Conservation (phyloP, 2,329 filamentous ascomycete species). For the Verruconis gallopava region DNA sequence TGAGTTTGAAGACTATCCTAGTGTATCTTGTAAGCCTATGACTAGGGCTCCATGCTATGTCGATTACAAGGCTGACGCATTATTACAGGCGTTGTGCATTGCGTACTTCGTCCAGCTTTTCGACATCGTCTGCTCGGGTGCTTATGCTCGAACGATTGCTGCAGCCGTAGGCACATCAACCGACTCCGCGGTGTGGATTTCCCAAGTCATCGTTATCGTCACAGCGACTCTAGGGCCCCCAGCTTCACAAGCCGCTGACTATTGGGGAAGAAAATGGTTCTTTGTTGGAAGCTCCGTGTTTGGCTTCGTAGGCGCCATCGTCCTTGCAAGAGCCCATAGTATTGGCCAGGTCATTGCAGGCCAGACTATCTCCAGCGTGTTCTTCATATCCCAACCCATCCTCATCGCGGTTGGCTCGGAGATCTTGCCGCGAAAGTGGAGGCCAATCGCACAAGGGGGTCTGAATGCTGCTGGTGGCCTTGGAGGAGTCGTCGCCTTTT, state of each 20-base stretch:
- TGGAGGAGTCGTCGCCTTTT: not conserved
- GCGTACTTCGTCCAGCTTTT: not conserved
- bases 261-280: slow-evolving; percentile 32
- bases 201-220: slow-evolving; percentile 24
- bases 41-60: no score
- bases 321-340: slow-evolving; percentile 24
- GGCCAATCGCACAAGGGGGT: slow-evolving; percentile 13
- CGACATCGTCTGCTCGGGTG: not conserved
- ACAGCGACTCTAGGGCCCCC: slow-evolving; percentile 26
- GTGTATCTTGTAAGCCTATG: not conserved
- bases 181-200: slow-evolving; percentile 22
- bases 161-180: not conserved
- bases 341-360: slow-evolving; percentile 28
- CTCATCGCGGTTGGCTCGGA: slow-evolving; percentile 29
- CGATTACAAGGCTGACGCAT: no score
- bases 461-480: not conserved
- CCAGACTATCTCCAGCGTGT: slow-evolving; percentile 23
- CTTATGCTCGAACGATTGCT: not conserved
- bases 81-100: not conserved
- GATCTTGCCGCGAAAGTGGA: slow-evolving; percentile 26
- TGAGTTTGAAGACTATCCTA: not conserved
- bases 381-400: slow-evolving; percentile 27
- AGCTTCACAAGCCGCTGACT: slow-evolving; percentile 29
- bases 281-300: slow-evolving; percentile 24
- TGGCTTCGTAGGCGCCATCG: slow-evolving; percentile 23